Conservation (phyloP, 176 grass and related monocot species). For the Oryza nivara region DNA sequence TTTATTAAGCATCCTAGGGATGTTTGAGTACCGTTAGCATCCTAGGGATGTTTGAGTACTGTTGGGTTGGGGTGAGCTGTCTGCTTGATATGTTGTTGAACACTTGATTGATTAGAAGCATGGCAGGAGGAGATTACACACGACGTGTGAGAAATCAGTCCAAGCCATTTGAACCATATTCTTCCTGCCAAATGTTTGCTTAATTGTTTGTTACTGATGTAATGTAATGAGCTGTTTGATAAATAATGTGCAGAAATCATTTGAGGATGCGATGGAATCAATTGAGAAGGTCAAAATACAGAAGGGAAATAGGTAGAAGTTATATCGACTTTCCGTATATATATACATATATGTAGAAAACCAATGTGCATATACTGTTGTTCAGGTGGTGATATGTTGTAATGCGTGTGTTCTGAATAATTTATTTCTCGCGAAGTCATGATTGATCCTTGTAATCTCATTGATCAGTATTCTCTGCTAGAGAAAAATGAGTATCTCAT, state of each 20-base stretch:
- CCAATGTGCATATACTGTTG: conserved; percentile 4
- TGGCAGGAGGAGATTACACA: background rate
- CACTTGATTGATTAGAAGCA: background rate
- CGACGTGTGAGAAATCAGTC: background rate
- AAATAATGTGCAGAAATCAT: conserved; percentile 63
- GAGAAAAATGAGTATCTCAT: background rate
- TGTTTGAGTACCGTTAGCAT: background rate
- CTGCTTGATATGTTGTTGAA: background rate
- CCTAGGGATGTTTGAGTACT: background rate
- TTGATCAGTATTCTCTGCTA: background rate
- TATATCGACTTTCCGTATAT: background rate
- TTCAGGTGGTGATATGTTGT: background rate
- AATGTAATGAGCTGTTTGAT: background rate
- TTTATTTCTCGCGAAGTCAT: background rate
- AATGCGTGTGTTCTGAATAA: background rate
- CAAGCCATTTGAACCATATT: conserved; percentile 7
- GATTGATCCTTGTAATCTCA: background rate
- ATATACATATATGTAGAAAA: background rate
- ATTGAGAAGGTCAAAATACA: conserved; percentile 54
- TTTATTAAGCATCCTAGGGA: background rate
- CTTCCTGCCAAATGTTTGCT: background rate
- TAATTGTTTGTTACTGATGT: background rate
- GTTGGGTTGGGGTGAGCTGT: background rate
- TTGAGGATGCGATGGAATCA: conserved; percentile 68
- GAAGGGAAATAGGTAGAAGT: conserved; percentile 44